phyloP scores from a whole-genome alignment of 2,329 filamentous ascomycete genomes.

The Aspergillus eucalypticola region DNA sequence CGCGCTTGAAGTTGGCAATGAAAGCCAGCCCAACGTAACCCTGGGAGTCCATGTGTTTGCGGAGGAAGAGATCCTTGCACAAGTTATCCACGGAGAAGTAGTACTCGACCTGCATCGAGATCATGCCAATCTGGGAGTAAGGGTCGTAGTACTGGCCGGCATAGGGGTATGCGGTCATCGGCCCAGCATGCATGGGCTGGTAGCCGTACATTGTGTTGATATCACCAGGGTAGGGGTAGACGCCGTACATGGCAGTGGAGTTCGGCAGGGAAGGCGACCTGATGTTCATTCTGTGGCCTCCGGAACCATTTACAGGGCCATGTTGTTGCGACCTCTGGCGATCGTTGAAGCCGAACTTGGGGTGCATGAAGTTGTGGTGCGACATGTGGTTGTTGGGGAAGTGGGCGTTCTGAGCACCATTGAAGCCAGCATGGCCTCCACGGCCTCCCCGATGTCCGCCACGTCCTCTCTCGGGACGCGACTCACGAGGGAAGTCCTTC shows the following conservation, averaged over 20 bases:
- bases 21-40: conserved; percentile 82
- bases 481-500: conserved; percentile 39
- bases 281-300: conserved; percentile 54
- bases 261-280: conserved; percentile 65
- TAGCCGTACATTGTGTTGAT: conserved; percentile 60
- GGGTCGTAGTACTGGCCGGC: conserved; percentile 57
- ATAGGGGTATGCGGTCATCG: conserved; percentile 61
- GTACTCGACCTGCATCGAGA: conserved; percentile 72
- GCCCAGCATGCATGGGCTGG: conserved; percentile 51
- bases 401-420: conserved; percentile 37
- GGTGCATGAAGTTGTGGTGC: conserved; percentile 42
- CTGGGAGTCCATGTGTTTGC: conserved; percentile 90
- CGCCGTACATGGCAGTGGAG: conserved; percentile 52
- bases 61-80: conserved; percentile 86
- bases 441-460: conserved; percentile 45
- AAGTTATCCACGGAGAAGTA: conserved; percentile 97
- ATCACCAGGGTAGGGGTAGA: conserved; percentile 45
- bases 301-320: conserved; percentile 37
- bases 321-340: conserved; percentile 45
- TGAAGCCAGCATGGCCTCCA: conserved; percentile 36
- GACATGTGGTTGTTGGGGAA: conserved; percentile 42
- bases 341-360: conserved; percentile 46
- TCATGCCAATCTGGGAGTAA: conserved; percentile 58
- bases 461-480: conserved; percentile 42
- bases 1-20: conserved; percentile 83